Base-by-base conservation (phyloP, 768 basidiomycete genomes). In the Ramaria rubella region DNA sequence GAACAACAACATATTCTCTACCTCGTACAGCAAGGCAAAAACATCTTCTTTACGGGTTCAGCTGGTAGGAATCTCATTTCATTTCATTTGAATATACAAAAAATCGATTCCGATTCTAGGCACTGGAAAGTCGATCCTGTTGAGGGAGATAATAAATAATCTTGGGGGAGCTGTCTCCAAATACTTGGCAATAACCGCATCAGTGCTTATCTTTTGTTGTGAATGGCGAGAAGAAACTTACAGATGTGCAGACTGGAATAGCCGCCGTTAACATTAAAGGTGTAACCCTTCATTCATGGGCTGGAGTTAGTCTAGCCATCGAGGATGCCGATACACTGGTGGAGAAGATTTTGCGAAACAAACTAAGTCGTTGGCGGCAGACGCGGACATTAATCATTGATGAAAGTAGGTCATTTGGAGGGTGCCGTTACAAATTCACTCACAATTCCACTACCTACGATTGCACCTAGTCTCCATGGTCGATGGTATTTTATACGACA, bases 181-280 rank as follows among this genome's bases (percentile, higher is more conserved):
- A 12, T 59, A 62, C 0, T 71, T 91, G n/a, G 89, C 80, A 6
- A 81, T 93, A 52, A 92, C 90, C 0, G 91, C 90, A 5, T 56
- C 55, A 4, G 55, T 75, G 73, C 5, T 74, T 72, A 44, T 72
- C 4, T 23, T 19, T 24, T 19, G 19, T 21, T 42, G 4, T 27
- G 29, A 7, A 27, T 48, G 15, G 19, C 5, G 9, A 29, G 12
- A 24, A 46, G 23, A 11, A 15, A 30, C 36, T 48, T 26, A 48
- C 1, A 4, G 5, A 12, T 17, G 14, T 74, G 55, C 8, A 59
- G 44, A 87, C 85, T 1, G 86, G 86, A 0, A 87, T 87, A 33
- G 91, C 91, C 3, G 81, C 89, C 1, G 78, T 89, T 46, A 90
- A 90, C 62, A 90, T 94, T 52, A 86, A 86, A 4, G 91, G 91